These are phyloP conservation scores for Wickerhamiella allomyrinae DNA, from an alignment of 805 yeast species.

Conservation along the genomic window DNA sequence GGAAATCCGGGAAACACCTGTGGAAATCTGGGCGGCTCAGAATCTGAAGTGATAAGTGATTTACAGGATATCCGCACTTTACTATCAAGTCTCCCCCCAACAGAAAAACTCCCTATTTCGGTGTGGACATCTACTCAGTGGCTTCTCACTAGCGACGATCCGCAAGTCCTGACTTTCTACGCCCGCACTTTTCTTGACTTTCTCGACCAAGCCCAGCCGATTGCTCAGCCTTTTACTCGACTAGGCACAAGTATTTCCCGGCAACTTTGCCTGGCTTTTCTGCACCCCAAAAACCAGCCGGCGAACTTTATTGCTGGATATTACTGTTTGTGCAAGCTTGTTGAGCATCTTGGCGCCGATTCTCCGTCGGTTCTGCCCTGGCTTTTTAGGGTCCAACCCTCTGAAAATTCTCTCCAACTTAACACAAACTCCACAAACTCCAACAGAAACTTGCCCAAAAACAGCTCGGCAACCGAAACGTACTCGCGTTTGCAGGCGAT, in stretches of 20 bases:
- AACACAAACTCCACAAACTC: not conserved
- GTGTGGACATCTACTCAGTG: constrained; percentile 23
- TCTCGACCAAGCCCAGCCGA: constrained; percentile 9
- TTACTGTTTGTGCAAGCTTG: constrained; percentile 10
- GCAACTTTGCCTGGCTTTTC: constrained; percentile 8
- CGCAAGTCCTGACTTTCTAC: constrained; percentile 16
- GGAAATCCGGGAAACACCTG: too few species aligned
- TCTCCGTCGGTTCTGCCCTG: constrained; percentile 10
- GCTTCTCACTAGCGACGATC: constrained; percentile 15
- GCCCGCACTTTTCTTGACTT: constrained; percentile 16
- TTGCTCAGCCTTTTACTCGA: constrained; percentile 2
- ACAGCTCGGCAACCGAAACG: not conserved
- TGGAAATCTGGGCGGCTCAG: not conserved
- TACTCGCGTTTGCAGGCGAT: constrained; percentile 1
- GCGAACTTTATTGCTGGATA: constrained; percentile 13
- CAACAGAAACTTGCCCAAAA: not conserved
- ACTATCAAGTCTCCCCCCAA: constrained; percentile 6
- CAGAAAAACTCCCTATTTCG: constrained; percentile 7
- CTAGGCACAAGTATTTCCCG: constrained; percentile 7
- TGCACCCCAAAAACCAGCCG: constrained; percentile 3
- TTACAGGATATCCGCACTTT: constrained; percentile 16
- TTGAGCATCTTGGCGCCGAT: constrained; percentile 3
- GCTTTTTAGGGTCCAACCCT: constrained; percentile 5
- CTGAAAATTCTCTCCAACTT: not conserved
- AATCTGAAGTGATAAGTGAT: constrained; percentile 12